Evolutionary conservation across 768 basidiomycete species (phyloP).

Genomic region (Pisolithus tinctorius): DNA sequence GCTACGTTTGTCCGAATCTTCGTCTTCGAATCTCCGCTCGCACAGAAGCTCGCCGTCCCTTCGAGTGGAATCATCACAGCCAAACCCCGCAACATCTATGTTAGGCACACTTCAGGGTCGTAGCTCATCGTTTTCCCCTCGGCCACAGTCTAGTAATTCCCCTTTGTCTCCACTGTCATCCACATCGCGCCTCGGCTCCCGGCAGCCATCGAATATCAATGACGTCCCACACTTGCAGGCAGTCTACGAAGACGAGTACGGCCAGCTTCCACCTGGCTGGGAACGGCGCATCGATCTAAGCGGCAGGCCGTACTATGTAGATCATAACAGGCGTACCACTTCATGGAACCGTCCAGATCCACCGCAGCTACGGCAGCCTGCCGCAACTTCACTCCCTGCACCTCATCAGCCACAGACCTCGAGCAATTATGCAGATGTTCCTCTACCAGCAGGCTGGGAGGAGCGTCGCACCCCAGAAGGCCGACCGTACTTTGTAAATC

Average conservation of each 20-base stretch:
- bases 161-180: slow-evolving; percentile 5
- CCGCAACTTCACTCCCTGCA: slow-evolving; percentile 10
- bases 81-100: slow-evolving; percentile 14
- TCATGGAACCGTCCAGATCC: slow-evolving; percentile 60
- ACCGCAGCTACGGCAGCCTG: slow-evolving; percentile 12
- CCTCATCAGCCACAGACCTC: slow-evolving; percentile 22
- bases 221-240: slow-evolving; percentile 3
- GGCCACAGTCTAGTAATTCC: slow-evolving; percentile 14
- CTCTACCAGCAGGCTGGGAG: slow-evolving; percentile 87
- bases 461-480: slow-evolving; percentile 88
- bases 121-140: slow-evolving; percentile 4
- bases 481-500: slow-evolving; percentile 67
- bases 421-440: slow-evolving; percentile 48
- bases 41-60: slow-evolving; percentile 20
- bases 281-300: slow-evolving; percentile 66
- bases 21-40: slow-evolving; percentile 8
- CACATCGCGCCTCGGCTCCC: slow-evolving; percentile 5
- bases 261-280: slow-evolving; percentile 72
- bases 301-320: slow-evolving; percentile 77
- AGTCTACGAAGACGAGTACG: slow-evolving; percentile 49
- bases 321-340: slow-evolving; percentile 76
- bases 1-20: slow-evolving; percentile 10
- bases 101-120: slow-evolving; percentile 9
- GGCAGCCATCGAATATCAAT: slow-evolving; percentile 2
- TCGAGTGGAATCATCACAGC: slow-evolving; percentile 15